Conservation (phyloP, 768 basidiomycete species). For the Gloeopeniophorella convolvens region DNA sequence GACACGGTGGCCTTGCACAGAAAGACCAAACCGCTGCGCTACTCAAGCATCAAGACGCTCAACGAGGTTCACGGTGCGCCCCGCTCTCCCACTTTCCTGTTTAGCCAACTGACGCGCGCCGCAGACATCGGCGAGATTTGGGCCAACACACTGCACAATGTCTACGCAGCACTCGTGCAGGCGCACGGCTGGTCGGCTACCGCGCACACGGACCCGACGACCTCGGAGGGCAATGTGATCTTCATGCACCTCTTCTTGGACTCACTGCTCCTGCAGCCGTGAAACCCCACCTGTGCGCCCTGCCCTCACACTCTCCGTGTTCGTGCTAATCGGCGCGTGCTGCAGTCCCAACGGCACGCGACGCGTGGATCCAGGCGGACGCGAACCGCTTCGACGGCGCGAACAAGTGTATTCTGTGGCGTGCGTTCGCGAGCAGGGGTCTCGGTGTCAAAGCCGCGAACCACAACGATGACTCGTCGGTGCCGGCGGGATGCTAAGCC, state of each 20-base stretch:
- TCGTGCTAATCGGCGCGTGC: too few species aligned
- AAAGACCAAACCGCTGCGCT: slow-evolving; percentile 39
- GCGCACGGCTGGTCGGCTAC: slow-evolving; percentile 26
- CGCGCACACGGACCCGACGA: slow-evolving; percentile 36
- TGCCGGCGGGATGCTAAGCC: slow-evolving; percentile 28
- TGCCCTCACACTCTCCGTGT: not conserved
- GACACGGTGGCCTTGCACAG: too few species aligned
- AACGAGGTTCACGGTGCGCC: slow-evolving; percentile 42
- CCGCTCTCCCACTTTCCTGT: not conserved
- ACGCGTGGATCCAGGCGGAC: slow-evolving; percentile 50
- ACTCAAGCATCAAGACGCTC: slow-evolving; percentile 32
- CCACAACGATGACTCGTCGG: slow-evolving; percentile 26
- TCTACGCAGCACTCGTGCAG: slow-evolving; percentile 28
- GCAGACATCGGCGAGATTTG: slow-evolving; percentile 54
- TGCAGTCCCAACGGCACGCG: slow-evolving; percentile 41
- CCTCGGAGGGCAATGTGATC: slow-evolving; percentile 42
- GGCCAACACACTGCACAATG: slow-evolving; percentile 38
- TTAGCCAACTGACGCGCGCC: not conserved
- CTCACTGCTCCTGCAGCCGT: slow-evolving; percentile 41
- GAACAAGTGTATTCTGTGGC: slow-evolving; percentile 40
- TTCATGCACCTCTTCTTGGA: slow-evolving; percentile 48
- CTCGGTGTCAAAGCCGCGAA: slow-evolving; percentile 38
- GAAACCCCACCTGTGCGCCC: slow-evolving; percentile 42
- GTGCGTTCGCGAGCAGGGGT: slow-evolving; percentile 44
- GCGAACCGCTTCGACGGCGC: slow-evolving; percentile 38